Base-by-base conservation (phyloP, 1,139 yeast genomes). In the Saccharomyces hybrid region DNA sequence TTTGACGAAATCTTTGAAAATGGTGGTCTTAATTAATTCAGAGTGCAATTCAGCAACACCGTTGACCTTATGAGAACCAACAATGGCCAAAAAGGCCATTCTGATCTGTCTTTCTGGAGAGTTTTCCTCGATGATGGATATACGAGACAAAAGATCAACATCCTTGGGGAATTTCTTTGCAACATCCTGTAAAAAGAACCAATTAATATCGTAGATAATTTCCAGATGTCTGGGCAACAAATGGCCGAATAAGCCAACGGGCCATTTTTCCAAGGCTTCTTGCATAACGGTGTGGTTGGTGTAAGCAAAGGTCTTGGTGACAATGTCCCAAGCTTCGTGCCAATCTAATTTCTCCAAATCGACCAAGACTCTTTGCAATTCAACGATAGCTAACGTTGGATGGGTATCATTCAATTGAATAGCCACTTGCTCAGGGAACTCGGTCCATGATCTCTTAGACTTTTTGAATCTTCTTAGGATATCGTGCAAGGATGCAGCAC, bases 21-120 rank as follows among this genome's bases (percentile, higher is more conserved):
- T 88, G 5, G 96, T 89, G 46, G 95, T 87, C 70, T 81, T 86
- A 69, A 90, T 88, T 69, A 90, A 80, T 70, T 90, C 96, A 32
- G 96, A 88, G 74, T 90, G 98, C 64, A 90, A 78, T 72, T 90
- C 97, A 26, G 97, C 97, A 56, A 90, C 98, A 71, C 97, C 97
- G 69, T 90, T 90, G 57, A 89, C 96, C 71, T 84, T 87, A 73
- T 90, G 96, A 26, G 96, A 87, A 34, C 97, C 97, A 65, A 90
- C 81, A 64, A 90, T 84, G 28, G 97, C 97, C 69, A 91, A 79
- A 70, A 78, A 83, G 3, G 97, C 96, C 98, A 90, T 90, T 71
- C 96, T 82, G 54, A 89, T 88, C 59, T 87, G 88, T 73, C 89
- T 88, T 54, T 87, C 87, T 52, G 73, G 73, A 24, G 84, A 78